These are phyloP conservation scores for Microstegium vimineum DNA, from an alignment of 176 grass and related monocot genomes.

Conservation along the genomic window DNA sequence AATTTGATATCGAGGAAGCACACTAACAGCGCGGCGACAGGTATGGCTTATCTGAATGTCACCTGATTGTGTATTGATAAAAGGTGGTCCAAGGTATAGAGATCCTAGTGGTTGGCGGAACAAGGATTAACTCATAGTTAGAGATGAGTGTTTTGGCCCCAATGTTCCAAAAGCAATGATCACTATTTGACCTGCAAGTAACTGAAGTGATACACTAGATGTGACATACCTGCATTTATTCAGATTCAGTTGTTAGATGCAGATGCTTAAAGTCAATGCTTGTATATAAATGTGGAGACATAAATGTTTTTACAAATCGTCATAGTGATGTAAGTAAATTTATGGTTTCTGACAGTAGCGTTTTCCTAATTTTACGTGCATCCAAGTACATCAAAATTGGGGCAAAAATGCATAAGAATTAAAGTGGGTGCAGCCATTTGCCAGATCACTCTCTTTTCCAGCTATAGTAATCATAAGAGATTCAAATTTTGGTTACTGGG, in stretches of 20 bases:
- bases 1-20: conserved; percentile 99
- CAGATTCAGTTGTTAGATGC: neutral
- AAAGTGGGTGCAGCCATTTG: neutral
- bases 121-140: neutral
- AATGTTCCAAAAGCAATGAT: neutral
- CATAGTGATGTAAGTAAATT: neutral
- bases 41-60: conserved; percentile 26
- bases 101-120: neutral
- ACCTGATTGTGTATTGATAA: neutral
- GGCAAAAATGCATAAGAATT: neutral
- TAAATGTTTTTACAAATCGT: neutral
- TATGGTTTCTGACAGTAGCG: neutral
- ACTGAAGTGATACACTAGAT: neutral
- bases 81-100: neutral
- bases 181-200: neutral
- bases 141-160: neutral
- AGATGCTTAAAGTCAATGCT: neutral
- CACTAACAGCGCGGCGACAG: conserved; percentile 93
- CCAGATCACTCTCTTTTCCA: neutral
- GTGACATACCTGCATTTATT: neutral
- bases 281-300: neutral
- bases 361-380: neutral
- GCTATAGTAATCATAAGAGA: neutral
- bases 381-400: neutral
- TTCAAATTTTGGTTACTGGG: neutral